A percentile compares a stretch with the other conserved stretches of the same genome.
Evolutionary conservation across 148 eudicot genomes (phyloP).

Genomic region (Persicaria maculosa): DNA sequence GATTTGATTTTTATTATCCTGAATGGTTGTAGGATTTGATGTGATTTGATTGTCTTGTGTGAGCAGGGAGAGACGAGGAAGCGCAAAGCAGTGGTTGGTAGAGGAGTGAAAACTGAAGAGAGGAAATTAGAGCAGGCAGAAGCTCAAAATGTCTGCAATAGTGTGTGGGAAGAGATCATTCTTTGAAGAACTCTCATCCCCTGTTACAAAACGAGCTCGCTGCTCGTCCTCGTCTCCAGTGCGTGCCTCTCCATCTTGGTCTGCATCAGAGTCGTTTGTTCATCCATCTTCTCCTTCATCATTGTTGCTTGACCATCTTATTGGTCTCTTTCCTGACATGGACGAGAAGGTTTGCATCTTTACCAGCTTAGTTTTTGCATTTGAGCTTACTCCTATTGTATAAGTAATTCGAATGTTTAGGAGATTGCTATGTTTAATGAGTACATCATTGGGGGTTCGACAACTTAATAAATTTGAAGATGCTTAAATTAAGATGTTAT

Average conservation of each 20-base stretch:
- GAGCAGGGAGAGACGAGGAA: conserved; percentile 11
- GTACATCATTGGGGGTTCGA: no score
- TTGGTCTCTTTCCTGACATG: conserved; percentile 13
- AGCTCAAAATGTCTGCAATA: conserved; percentile 51
- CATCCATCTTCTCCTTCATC: conserved; percentile 18
- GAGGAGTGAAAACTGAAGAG: not conserved
- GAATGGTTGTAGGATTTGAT: not conserved
- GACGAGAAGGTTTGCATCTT: conserved; percentile 9
- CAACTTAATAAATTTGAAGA: not conserved
- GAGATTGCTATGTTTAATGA: no score
- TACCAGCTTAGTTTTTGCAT: not conserved
- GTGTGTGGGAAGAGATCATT: conserved; percentile 73
- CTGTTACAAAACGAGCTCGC: conserved; percentile 47
- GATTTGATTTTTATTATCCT: not conserved
- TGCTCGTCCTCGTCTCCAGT: conserved; percentile 54
- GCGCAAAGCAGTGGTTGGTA: not conserved
- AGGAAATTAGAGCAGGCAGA: conserved; percentile 11
- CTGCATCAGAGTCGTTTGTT: conserved; percentile 11
- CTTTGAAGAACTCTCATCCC: conserved; percentile 47
- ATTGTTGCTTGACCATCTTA: conserved; percentile 28
- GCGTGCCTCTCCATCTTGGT: conserved; percentile 24
- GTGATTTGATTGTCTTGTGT: not conserved
- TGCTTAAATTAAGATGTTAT: not conserved
- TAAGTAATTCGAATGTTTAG: not conserved
- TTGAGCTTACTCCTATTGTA: not conserved